Evolutionary conservation across 495 filamentous ascomycete species (phyloP).

Genomic region (Aspergillus wentii): DNA sequence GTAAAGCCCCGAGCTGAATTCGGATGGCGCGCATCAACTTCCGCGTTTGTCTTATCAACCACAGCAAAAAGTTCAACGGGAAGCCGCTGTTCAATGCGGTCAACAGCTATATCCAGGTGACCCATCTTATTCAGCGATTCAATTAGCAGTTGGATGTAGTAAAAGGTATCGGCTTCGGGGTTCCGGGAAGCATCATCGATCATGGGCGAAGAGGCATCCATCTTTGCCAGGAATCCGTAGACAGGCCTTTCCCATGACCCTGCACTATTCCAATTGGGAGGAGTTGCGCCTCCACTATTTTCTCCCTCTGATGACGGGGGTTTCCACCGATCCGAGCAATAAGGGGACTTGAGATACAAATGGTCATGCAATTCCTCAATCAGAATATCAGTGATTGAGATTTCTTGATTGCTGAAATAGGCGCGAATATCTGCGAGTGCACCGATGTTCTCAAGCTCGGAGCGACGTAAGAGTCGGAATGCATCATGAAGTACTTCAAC

Average conservation of each 20-base stretch:
- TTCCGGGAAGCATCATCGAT: constrained; percentile 85
- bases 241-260: constrained; percentile 57
- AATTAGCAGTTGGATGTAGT: constrained; percentile 82
- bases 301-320: constrained; percentile 45
- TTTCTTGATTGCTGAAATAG: constrained; percentile 91
- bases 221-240: constrained; percentile 70
- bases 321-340: constrained; percentile 94
- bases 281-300: constrained; percentile 51
- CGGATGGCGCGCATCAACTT: constrained; percentile 88
- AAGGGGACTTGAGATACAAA: constrained; percentile 93
- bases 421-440: constrained; percentile 79
- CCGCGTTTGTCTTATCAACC: constrained; percentile 89
- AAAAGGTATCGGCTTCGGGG: constrained; percentile 90
- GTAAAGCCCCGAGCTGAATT: constrained; percentile 56
- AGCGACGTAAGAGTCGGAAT: constrained; percentile 71
- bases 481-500: constrained; percentile 89
- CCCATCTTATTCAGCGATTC: constrained; percentile 88
- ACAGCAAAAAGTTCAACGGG: constrained; percentile 92
- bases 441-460: constrained; percentile 88
- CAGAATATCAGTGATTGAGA: constrained; percentile 85
- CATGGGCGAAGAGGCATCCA: constrained; percentile 68
- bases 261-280: constrained; percentile 21
- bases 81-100: constrained; percentile 85
- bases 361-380: constrained; percentile 97
- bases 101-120: constrained; percentile 75